Evolutionary conservation across 371 early-diverging fungal species (phyloP).

Genomic region (Blakeslea trispora): DNA sequence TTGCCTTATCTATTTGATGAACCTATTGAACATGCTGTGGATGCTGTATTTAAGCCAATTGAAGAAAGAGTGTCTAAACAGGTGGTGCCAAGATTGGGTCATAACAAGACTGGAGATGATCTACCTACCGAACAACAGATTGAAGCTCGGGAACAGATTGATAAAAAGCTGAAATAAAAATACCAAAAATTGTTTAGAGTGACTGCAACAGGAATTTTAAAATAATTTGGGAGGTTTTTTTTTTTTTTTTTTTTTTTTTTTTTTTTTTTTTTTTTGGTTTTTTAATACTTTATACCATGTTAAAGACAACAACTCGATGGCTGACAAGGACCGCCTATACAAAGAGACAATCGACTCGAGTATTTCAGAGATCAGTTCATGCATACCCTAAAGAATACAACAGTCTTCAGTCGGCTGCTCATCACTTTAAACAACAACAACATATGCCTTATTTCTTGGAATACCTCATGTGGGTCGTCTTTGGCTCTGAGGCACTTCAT

Average conservation of each 20-base stretch:
- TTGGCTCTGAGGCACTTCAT: slow-evolving; percentile 55
- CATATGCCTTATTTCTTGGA: slow-evolving; percentile 50
- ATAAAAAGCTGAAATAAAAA: slow-evolving; percentile 15
- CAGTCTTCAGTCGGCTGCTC: slow-evolving; percentile 26
- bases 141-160: slow-evolving; percentile 7
- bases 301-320: too few relatives aligned
- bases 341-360: neutral
- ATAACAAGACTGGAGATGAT: slow-evolving; percentile 31
- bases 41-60: slow-evolving; percentile 62
- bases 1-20: slow-evolving; percentile 77
- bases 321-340: too few relatives aligned
- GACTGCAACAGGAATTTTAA: too few relatives aligned
- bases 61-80: slow-evolving; percentile 24
- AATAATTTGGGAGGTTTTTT: too few relatives aligned
- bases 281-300: too few relatives aligned
- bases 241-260: too few relatives aligned
- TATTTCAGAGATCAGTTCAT: slow-evolving; percentile 12
- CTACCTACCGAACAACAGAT: slow-evolving; percentile 17
- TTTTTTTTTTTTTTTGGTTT: too few relatives aligned
- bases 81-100: slow-evolving; percentile 26
- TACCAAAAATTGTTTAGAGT: too few relatives aligned
- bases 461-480: slow-evolving; percentile 54
- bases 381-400: slow-evolving; percentile 25
- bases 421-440: slow-evolving; percentile 47
- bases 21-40: slow-evolving; percentile 69